Percentiles rank a stretch among this genome's conserved stretches.
These are phyloP conservation scores for Stromatinia cepivora DNA, from an alignment of 2,329 filamentous ascomycete species.

Conservation along the genomic window DNA sequence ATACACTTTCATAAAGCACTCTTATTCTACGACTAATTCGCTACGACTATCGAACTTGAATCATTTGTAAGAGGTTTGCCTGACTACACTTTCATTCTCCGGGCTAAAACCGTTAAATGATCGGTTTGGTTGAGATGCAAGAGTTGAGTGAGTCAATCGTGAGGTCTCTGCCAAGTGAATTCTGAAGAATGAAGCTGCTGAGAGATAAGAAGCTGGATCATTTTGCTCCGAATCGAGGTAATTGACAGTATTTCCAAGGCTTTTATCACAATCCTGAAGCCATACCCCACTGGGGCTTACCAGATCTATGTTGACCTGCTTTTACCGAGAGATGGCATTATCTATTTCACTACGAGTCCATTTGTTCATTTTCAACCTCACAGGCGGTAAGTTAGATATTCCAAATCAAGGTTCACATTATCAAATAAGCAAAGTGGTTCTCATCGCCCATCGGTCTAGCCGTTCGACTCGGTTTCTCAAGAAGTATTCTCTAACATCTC, in stretches of 20 bases:
- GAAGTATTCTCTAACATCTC: neutral
- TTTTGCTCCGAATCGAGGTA: neutral
- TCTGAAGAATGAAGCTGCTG: neutral
- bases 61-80: neutral
- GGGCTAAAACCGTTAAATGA: too few species aligned
- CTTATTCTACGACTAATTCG: neutral
- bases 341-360: neutral
- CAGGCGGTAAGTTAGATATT: neutral
- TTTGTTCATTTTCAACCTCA: neutral
- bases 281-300: neutral
- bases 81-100: neutral
- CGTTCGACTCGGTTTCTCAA: neutral
- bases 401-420: accelerated
- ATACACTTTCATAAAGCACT: neutral
- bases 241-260: neutral
- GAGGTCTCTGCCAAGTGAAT: neutral
- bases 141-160: neutral
- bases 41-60: too few species aligned
- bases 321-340: neutral
- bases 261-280: neutral
- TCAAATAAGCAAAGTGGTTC: neutral
- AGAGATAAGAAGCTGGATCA: neutral
- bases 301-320: neutral
- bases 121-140: too few species aligned
- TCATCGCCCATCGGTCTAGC: neutral